Base-by-base conservation (phyloP, 192 early-diverging fungal genomes). In the Coemansia sp. region DNA sequence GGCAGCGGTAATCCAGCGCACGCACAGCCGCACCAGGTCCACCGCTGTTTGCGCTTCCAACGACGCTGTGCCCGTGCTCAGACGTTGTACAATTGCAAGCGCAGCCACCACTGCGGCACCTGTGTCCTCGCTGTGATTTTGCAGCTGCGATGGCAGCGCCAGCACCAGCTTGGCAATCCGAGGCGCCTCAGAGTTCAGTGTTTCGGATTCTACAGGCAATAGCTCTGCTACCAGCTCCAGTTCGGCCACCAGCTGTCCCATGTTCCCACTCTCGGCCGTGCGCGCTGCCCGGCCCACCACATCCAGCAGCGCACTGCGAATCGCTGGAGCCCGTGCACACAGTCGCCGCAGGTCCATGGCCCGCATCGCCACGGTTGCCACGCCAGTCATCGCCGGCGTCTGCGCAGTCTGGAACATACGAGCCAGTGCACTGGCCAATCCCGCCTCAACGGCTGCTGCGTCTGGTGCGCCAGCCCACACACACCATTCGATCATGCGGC, bases 181-280 rank as follows among this genome's bases (percentile, higher is more conserved):
- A 3, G 64, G 37, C 10, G 67, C 24, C 6, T 20, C 54, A 0
- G 68, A 53, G 49, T 68, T 66, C 52, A 79, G 44, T n/a, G 61
- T 28, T 4, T 23, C 70, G 25, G 40, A 38, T 1, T 47, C 17
- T 3, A 49, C 36, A 0, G 79, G 79, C 28, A 81, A 34, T 23
- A 81, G 69, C 70, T 75, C 72, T 10, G 62, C 57, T 5, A 72
- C 52, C 24, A 81, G 49, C 73, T 81, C 79, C 26, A 81, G 52
- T 15, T 46, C 60, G 0, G 60, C 64, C 1, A 68, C 51, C 14
- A 68, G 18, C 2, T 56, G 56, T 17, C 58, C 11, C 0, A 38
- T 46, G 24, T 25, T 25, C 40, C 42, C 23, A 18, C 56, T 24
- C 11, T 52, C 63, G 23, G 52, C 47, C 2, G 48, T 21, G 14